These are phyloP conservation scores for Hericium erinaceus DNA, from an alignment of 768 basidiomycete genomes.

Conservation along the genomic window DNA sequence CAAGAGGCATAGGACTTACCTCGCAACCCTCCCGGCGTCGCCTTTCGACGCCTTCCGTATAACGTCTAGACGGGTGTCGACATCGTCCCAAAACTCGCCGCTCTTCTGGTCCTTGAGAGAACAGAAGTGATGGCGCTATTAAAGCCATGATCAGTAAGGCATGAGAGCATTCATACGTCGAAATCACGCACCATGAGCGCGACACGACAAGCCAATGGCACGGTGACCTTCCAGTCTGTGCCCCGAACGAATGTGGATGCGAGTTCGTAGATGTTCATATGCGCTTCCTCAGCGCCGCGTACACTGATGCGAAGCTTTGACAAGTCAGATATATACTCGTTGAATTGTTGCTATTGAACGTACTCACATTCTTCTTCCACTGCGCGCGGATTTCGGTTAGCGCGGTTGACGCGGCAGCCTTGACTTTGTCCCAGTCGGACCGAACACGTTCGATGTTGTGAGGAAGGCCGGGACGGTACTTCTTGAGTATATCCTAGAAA, in stretches of 20 bases:
- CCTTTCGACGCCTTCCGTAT: not conserved
- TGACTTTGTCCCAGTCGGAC: not conserved
- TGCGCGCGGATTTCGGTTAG: not conserved
- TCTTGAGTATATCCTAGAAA: not conserved
- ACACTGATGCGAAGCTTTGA: not conserved
- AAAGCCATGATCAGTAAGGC: not conserved
- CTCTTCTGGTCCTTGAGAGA: not conserved
- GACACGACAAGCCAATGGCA: not conserved
- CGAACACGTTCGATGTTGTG: not conserved
- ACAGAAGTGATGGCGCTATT: not conserved
- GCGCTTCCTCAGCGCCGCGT: not conserved
- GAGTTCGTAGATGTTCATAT: not conserved
- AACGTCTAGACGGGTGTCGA: not conserved
- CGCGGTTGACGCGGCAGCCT: not conserved
- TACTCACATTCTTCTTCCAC: not conserved
- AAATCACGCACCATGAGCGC: not conserved
- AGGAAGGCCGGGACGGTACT: not conserved
- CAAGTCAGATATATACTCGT: not conserved
- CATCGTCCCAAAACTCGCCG: not conserved
- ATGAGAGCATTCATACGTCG: not conserved
- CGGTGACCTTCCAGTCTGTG: not conserved
- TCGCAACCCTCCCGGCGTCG: not conserved
- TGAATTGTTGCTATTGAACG: not conserved
- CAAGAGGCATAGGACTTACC: too few species aligned
- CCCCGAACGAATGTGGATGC: not conserved